Percentiles rank a stretch among this genome's conserved stretches.
Evolutionary conservation across 1,139 yeast species (phyloP).

Genomic region (Suhomyces bolitotheri): DNA sequence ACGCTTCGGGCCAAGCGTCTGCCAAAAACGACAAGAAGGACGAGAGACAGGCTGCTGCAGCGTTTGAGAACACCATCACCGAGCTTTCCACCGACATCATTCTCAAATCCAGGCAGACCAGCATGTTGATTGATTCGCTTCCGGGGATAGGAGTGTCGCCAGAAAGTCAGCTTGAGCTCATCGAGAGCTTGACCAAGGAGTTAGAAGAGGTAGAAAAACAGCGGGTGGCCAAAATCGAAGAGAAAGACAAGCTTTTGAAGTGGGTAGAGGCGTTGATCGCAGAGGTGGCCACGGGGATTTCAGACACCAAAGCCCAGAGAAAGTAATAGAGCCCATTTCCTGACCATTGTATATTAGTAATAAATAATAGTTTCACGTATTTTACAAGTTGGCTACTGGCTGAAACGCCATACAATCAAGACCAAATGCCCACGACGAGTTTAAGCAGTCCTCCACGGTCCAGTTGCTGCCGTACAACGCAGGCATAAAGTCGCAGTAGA

Average conservation of each 20-base stretch:
- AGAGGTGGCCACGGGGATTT: constrained; percentile 58
- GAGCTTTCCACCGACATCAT: constrained; percentile 84
- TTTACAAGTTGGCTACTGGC: not conserved
- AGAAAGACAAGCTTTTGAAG: constrained; percentile 63
- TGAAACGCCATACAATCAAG: constrained; percentile 1
- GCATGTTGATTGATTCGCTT: constrained; percentile 79
- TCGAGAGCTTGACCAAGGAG: constrained; percentile 64
- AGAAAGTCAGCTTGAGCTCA: constrained; percentile 65
- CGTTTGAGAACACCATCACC: constrained; percentile 58
- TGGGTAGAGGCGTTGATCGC: constrained; percentile 72
- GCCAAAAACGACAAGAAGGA: constrained; percentile 18
- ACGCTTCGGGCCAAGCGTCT: constrained; percentile 10
- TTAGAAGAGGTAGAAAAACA: constrained; percentile 61
- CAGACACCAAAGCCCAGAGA: constrained; percentile 30
- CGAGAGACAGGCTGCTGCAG: constrained; percentile 1
- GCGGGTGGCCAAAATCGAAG: constrained; percentile 56
- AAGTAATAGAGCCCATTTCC: no score
- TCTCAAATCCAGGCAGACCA: constrained; percentile 80
- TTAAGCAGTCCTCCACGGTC: constrained; percentile 29
- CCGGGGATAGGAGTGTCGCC: constrained; percentile 94
- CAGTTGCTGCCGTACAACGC: constrained; percentile 38
- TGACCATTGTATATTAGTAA: no score
- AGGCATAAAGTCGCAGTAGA: constrained; percentile 20
- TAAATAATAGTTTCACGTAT: no score
- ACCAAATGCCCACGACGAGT: constrained; percentile 26